Evolutionary conservation across 225 moss, liverwort and hornwort species (phyloP).

Genomic region (Anthoceros angustus): DNA sequence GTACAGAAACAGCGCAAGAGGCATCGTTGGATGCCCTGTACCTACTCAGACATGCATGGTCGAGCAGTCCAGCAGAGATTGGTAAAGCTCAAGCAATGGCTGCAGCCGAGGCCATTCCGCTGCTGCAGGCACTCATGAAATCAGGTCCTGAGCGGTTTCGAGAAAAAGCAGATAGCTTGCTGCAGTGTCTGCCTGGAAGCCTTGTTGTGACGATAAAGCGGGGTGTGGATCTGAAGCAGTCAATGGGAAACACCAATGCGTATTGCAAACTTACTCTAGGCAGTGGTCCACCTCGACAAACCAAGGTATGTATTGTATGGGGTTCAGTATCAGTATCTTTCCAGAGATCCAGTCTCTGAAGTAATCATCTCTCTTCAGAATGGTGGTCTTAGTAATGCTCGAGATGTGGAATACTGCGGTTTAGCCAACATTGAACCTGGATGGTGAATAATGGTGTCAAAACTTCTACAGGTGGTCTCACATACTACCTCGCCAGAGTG

Average conservation of each 20-base stretch:
- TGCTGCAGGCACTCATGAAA: slow-evolving; percentile 71
- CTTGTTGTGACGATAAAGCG: slow-evolving; percentile 91
- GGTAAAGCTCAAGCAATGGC: slow-evolving; percentile 70
- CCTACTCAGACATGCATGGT: slow-evolving; percentile 74
- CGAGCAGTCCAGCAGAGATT: slow-evolving; percentile 60
- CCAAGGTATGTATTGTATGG: slow-evolving; percentile 38
- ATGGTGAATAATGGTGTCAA: no score
- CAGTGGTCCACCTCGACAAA: slow-evolving; percentile 83
- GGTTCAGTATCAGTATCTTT: neutral
- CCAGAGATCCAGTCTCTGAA: neutral
- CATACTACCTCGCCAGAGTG: slow-evolving; percentile 86
- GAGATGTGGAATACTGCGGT: neutral
- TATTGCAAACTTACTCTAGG: slow-evolving; percentile 99
- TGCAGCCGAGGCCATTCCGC: slow-evolving; percentile 89
- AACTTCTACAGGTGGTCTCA: slow-evolving; percentile 51
- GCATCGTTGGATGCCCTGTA: slow-evolving; percentile 77
- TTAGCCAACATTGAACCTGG: neutral
- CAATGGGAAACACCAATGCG: slow-evolving; percentile 94
- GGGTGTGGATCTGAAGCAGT: slow-evolving; percentile 85
- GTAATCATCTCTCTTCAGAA: neutral
- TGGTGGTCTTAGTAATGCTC: neutral
- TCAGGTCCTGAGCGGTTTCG: slow-evolving; percentile 58
- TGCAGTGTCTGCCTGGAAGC: slow-evolving; percentile 89
- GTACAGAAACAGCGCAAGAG: slow-evolving; percentile 85
- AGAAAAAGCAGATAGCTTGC: slow-evolving; percentile 67